A percentile compares a stretch with the other conserved stretches of the same genome.
Conservation (phyloP, 176 grass and related monocot species). For the Zizania latifolia region DNA sequence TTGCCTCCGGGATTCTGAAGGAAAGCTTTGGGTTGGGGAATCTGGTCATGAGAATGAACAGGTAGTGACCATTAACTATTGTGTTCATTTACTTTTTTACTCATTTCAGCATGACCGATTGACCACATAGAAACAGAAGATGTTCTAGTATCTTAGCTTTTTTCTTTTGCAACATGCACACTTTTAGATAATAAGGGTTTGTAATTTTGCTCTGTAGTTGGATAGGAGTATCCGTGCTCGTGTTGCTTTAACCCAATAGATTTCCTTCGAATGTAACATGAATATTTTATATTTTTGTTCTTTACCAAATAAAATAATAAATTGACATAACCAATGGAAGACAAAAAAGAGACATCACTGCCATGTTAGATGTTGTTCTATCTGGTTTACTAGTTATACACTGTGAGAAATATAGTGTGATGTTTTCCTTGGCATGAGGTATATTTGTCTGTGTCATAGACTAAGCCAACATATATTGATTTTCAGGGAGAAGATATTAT, state of each 20-base stretch:
- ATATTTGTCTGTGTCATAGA: neutral
- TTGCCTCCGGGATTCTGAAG: slow-evolving; percentile 81
- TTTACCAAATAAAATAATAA: neutral
- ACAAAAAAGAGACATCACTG: neutral
- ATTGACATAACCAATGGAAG: neutral
- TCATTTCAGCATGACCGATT: neutral
- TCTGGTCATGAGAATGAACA: slow-evolving; percentile 94
- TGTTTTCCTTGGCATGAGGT: neutral
- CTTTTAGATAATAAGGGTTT: neutral
- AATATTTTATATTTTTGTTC: neutral
- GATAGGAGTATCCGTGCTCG: neutral
- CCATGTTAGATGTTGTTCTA: neutral
- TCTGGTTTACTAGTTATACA: slow-evolving; percentile 11
- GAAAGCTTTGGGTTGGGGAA: slow-evolving; percentile 87
- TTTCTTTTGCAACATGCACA: neutral
- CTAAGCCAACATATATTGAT: slow-evolving; percentile 10
- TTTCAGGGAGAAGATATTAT: slow-evolving; percentile 92
- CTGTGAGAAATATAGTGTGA: neutral
- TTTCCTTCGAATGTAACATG: neutral
- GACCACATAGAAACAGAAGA: neutral
- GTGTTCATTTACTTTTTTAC: neutral
- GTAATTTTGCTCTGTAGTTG: neutral
- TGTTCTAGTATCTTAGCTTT: neutral
- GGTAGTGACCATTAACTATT: slow-evolving; percentile 29
- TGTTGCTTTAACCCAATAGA: neutral